Conservation (phyloP, 148 eudicot genomes). For the Dianthus caryophyllus region DNA sequence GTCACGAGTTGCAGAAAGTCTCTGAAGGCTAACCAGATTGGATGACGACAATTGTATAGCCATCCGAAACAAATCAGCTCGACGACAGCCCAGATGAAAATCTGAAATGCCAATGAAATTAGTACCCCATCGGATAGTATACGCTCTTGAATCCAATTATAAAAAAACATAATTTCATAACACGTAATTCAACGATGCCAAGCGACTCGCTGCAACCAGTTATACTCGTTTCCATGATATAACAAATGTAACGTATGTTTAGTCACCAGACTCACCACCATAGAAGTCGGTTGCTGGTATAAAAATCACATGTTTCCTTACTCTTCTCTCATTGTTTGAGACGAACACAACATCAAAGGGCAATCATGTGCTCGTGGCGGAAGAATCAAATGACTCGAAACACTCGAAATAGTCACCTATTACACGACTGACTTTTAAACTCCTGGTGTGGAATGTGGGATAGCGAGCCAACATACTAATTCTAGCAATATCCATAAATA, state of each 20-base stretch:
- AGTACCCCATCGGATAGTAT: not conserved
- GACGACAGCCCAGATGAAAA: not conserved
- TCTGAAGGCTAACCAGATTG: constrained; percentile 13
- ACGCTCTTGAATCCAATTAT: not conserved
- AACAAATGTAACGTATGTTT: not conserved
- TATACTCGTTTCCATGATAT: not conserved
- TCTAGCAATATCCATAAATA: not conserved
- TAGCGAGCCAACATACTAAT: not conserved
- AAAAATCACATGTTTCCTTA: not conserved
- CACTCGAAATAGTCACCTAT: not conserved
- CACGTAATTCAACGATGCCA: not conserved
- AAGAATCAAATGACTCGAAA: not conserved
- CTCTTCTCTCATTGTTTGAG: not conserved
- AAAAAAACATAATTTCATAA: not conserved
- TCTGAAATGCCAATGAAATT: not conserved
- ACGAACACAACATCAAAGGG: not conserved
- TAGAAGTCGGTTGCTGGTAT: not conserved
- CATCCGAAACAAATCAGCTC: constrained; percentile 7
- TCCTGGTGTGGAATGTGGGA: not conserved
- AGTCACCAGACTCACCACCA: not conserved
- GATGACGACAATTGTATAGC: constrained; percentile 20
- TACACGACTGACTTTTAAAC: not conserved
- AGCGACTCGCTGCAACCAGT: not conserved
- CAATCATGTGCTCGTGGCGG: not conserved
- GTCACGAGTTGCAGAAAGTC: not conserved